A percentile compares a stretch with the other conserved stretches of the same genome.
These are phyloP conservation scores for Pilaira anomala DNA, from an alignment of 192 early-diverging fungal species.

Conservation along the genomic window DNA sequence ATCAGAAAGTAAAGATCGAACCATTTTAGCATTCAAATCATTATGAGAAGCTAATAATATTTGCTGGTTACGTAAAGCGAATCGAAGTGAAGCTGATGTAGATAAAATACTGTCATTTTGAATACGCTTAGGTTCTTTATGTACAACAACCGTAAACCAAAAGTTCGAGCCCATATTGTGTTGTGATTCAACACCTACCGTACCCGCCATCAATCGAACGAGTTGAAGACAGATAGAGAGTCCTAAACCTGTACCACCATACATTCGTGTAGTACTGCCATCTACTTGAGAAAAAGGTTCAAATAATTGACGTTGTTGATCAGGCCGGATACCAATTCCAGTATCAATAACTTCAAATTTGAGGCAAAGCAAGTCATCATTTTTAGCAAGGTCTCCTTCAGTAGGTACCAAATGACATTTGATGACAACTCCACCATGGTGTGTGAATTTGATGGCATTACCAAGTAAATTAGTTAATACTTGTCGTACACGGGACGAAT, in stretches of 20 bases:
- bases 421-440: conserved; percentile 54
- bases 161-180: conserved; percentile 45
- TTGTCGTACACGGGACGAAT: conserved; percentile 56
- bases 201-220: conserved; percentile 59
- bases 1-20: conserved; percentile 23
- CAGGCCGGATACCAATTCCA: conserved; percentile 53
- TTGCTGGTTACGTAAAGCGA: conserved; percentile 2
- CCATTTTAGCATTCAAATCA: conserved; percentile 20
- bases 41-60: conserved; percentile 17
- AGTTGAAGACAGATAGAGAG: conserved; percentile 60
- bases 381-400: conserved; percentile 24
- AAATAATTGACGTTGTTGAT: conserved; percentile 50
- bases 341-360: conserved; percentile 47
- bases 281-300: conserved; percentile 68
- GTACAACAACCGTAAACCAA: conserved; percentile 45
- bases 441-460: conserved; percentile 69
- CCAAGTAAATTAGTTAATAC: conserved; percentile 58
- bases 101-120: neutral
- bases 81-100: neutral
- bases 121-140: conserved; percentile 14
- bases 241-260: conserved; percentile 66
- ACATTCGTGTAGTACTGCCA: conserved; percentile 59
- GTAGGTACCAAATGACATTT: conserved; percentile 38
- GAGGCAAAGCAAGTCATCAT: conserved; percentile 34
- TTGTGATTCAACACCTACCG: conserved; percentile 41